A percentile compares a stretch with the other conserved stretches of the same genome.
Conservation (phyloP, 2,329 filamentous ascomycete genomes). For the Zymoseptoria pseudotritici region DNA sequence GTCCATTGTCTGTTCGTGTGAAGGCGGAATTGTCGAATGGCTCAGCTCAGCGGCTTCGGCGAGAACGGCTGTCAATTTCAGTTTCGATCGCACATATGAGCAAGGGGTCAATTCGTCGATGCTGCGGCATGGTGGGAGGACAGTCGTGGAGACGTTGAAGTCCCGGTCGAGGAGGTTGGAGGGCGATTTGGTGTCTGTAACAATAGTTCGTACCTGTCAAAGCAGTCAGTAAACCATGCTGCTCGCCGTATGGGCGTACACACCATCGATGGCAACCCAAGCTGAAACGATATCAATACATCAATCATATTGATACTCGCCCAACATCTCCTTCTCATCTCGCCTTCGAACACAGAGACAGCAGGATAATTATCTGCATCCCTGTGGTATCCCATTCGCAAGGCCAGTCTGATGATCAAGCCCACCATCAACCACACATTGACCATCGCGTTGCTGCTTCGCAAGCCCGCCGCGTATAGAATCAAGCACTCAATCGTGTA, state of each 20-base stretch:
- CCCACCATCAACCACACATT: conserved; percentile 39
- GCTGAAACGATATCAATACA: conserved; percentile 40
- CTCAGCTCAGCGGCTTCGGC: conserved; percentile 34
- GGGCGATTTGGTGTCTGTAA: conserved; percentile 38
- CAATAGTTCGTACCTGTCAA: conserved; percentile 21
- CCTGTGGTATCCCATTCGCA: conserved; percentile 41
- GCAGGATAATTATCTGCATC: conserved; percentile 38
- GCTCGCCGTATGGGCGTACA: conserved; percentile 8
- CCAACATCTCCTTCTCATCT: conserved; percentile 44
- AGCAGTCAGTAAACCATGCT: conserved; percentile 1
- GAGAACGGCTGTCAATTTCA: conserved; percentile 30
- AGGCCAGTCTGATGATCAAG: conserved; percentile 32
- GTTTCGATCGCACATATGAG: conserved; percentile 32
- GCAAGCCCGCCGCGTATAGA: conserved; percentile 27
- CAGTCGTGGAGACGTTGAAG: conserved; percentile 30
- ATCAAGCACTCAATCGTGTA: conserved; percentile 37
- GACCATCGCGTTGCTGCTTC: conserved; percentile 24
- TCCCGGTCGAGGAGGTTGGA: conserved; percentile 41
- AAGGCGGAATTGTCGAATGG: conserved; percentile 31
- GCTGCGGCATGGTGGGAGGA: conserved; percentile 32
- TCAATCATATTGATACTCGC: conserved; percentile 39
- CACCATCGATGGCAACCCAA: conserved; percentile 45
- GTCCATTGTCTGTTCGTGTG: conserved; percentile 32
- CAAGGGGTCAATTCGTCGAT: conserved; percentile 28
- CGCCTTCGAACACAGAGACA: conserved; percentile 36